Conservation (phyloP, 305 asterid species). For the Solanum hybrid region DNA sequence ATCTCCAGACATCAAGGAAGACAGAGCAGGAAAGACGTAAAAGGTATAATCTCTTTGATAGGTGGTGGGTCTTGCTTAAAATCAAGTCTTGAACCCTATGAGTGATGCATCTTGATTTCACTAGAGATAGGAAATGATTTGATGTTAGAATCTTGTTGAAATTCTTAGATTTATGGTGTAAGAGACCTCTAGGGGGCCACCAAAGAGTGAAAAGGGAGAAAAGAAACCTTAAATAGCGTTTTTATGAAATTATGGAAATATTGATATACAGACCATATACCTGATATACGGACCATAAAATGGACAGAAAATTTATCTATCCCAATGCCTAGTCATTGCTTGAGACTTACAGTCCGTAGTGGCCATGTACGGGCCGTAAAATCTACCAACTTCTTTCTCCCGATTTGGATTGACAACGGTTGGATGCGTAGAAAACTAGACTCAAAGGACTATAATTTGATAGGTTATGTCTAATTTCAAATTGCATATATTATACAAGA, state of each 20-base stretch:
- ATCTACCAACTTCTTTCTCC: not conserved
- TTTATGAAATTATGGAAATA: too few relatives aligned
- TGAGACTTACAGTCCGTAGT: not conserved
- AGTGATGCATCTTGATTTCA: not conserved
- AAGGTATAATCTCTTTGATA: not conserved
- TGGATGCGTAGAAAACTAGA: not conserved
- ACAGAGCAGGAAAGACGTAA: too few relatives aligned
- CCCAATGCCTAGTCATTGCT: not conserved
- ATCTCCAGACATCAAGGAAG: not conserved
- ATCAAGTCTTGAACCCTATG: not conserved
- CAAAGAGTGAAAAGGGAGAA: not conserved
- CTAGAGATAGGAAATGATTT: not conserved
- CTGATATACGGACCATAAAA: not conserved
- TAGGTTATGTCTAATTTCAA: not conserved
- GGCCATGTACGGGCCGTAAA: not conserved
- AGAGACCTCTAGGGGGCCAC: not conserved
- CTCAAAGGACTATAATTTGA: not conserved
- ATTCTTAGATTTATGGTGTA: not conserved
- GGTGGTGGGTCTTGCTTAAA: not conserved
- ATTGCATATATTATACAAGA: not conserved
- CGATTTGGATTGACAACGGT: not conserved
- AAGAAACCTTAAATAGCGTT: not conserved
- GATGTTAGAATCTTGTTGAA: not conserved
- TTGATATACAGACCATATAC: not conserved
- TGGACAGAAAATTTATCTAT: not conserved